Percentiles rank a stretch among this genome's conserved stretches.
Conservation (phyloP, 2,329 filamentous ascomycete genomes). For the Colletotrichum endophyticum region DNA sequence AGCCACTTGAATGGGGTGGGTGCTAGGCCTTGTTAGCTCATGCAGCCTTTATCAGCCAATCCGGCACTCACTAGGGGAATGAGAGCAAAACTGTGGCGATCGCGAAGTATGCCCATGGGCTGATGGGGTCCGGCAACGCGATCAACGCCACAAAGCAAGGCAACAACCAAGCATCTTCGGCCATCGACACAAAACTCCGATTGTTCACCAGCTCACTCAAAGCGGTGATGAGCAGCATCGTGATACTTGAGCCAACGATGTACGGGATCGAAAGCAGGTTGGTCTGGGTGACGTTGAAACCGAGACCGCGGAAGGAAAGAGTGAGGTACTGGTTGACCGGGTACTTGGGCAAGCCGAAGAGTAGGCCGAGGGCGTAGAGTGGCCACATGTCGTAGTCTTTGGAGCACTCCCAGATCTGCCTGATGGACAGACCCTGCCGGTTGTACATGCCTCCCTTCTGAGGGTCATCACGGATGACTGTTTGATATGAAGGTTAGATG, state of each 20-base stretch:
- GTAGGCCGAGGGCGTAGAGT: constrained; percentile 52
- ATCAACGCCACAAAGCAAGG: constrained; percentile 57
- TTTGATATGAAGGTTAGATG: background rate
- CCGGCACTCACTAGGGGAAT: constrained; percentile 48
- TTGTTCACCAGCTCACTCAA: constrained; percentile 55
- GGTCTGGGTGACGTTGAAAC: constrained; percentile 48
- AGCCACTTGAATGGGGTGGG: constrained; percentile 61
- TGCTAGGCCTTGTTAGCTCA: constrained; percentile 20
- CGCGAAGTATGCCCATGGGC: constrained; percentile 53
- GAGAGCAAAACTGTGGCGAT: constrained; percentile 53
- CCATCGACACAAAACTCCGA: constrained; percentile 52
- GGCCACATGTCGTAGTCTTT: constrained; percentile 64
- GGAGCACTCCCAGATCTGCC: constrained; percentile 51
- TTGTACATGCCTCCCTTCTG: constrained; percentile 63
- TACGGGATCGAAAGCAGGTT: constrained; percentile 42
- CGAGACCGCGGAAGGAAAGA: constrained; percentile 25
- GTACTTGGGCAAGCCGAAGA: constrained; percentile 36
- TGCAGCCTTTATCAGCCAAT: background rate
- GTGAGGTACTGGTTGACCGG: constrained; percentile 30
- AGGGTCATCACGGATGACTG: constrained; percentile 59
- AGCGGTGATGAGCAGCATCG: constrained; percentile 53
- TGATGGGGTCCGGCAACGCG: constrained; percentile 39
- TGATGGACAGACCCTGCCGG: constrained; percentile 55
- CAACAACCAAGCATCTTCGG: constrained; percentile 57
- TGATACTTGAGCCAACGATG: constrained; percentile 57